phyloP scores from a whole-genome alignment of 148 eudicot genomes.

The Agrostemma githago region DNA sequence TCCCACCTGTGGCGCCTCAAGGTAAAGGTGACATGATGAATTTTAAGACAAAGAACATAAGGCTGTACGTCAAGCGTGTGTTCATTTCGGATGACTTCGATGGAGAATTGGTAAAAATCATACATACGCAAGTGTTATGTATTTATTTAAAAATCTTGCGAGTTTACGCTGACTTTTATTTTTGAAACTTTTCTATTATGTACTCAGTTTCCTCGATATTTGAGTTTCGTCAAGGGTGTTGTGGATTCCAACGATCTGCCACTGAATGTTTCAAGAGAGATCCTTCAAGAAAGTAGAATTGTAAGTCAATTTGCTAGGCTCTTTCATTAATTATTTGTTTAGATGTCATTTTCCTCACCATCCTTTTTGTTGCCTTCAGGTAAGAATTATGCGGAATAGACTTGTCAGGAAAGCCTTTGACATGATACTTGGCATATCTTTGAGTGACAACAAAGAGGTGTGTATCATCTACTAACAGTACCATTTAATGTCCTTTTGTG shows the following conservation, averaged over 20 bases:
- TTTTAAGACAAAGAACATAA: conserved; percentile 86
- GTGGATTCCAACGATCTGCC: conserved; percentile 98
- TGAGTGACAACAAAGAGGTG: conserved; percentile 90
- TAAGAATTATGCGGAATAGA: conserved; percentile 85
- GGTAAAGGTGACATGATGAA: conserved; percentile 73
- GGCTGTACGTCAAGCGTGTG: conserved; percentile 90
- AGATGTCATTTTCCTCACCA: not conserved
- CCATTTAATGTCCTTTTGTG: not conserved
- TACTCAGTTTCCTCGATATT: conserved; percentile 78
- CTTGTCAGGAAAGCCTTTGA: conserved; percentile 93
- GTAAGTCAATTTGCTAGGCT: conserved; percentile 44
- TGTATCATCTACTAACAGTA: conserved; percentile 4
- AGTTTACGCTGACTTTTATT: not conserved
- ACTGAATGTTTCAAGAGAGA: conserved; percentile 94
- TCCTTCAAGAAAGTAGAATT: conserved; percentile 95
- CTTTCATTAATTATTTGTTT: not conserved
- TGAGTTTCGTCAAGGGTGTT: conserved; percentile 92
- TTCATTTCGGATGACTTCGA: conserved; percentile 98
- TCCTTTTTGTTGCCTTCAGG: conserved; percentile 36
- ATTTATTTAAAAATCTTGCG: not conserved
- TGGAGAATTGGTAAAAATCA: conserved; percentile 76
- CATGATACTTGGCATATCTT: conserved; percentile 86
- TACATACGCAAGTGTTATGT: not conserved
- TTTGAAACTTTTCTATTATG: not conserved
- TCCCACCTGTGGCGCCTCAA: conserved; percentile 70